Conservation (phyloP, 495 filamentous ascomycete genomes). For the Aspergillus saccharolyticus region DNA sequence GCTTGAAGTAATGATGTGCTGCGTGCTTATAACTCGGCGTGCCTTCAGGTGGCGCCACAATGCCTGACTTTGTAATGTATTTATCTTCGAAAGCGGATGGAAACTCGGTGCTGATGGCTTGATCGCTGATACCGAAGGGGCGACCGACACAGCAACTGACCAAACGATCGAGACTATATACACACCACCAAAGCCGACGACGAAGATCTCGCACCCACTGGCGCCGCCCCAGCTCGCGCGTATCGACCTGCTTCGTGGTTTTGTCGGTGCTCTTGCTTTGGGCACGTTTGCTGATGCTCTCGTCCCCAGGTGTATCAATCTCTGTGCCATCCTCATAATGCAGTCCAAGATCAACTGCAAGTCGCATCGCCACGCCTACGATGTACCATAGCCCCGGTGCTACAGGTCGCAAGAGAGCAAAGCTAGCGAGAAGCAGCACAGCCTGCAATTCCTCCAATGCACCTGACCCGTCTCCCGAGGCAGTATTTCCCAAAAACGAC, state of each 20-base stretch:
- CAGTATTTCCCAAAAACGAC: slow-evolving; percentile 69
- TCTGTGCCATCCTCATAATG: slow-evolving; percentile 88
- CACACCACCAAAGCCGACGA: slow-evolving; percentile 92
- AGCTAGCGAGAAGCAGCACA: slow-evolving; percentile 82
- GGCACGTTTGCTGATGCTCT: slow-evolving; percentile 21
- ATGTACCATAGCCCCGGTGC: slow-evolving; percentile 97
- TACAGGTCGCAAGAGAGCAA: slow-evolving; percentile 84
- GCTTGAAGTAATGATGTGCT: slow-evolving; percentile 84
- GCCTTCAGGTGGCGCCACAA: slow-evolving; percentile 49
- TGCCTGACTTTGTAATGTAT: slow-evolving; percentile 82
- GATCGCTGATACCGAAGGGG: slow-evolving; percentile 89
- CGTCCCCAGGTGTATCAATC: slow-evolving; percentile 45
- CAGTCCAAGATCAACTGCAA: slow-evolving; percentile 87
- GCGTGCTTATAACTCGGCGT: slow-evolving; percentile 81
- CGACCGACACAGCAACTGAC: slow-evolving; percentile 89
- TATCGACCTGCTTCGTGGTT: slow-evolving; percentile 37
- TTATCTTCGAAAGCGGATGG: slow-evolving; percentile 81
- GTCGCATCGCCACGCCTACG: slow-evolving; percentile 81
- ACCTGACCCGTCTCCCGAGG: slow-evolving; percentile 58
- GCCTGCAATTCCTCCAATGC: slow-evolving; percentile 91
- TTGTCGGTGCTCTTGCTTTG: slow-evolving; percentile 17
- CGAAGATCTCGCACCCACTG: slow-evolving; percentile 86
- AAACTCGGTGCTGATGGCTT: slow-evolving; percentile 91
- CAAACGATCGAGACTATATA: slow-evolving; percentile 88
- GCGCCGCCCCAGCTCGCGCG: slow-evolving; percentile 64